Conservation (phyloP, 768 basidiomycete species). For the Phlebiopsis flavidoalba region DNA sequence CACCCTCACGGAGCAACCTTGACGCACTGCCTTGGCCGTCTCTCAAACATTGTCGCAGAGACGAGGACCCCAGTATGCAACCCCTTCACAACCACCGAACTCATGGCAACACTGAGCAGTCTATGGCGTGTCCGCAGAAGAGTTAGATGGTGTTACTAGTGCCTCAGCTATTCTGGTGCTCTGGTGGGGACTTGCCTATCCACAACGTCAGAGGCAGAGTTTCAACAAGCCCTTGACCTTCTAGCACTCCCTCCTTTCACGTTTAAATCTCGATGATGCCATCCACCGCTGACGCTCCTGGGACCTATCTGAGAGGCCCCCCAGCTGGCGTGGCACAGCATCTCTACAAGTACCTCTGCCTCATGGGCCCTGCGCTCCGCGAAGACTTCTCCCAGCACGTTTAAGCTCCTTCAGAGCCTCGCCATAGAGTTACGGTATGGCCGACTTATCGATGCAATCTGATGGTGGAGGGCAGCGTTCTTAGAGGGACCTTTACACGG, state of each 20-base stretch:
- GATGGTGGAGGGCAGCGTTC: conserved; percentile 62
- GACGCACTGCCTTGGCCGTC: conserved; percentile 74
- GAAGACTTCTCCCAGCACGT: conserved; percentile 57
- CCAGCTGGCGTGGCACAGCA: conserved; percentile 61
- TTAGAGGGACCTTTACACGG: conserved; percentile 80
- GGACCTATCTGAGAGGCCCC: conserved; percentile 59
- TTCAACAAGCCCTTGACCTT: conserved; percentile 58
- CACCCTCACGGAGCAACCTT: conserved; percentile 64
- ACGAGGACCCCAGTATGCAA: conserved; percentile 71
- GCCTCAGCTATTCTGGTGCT: conserved; percentile 87
- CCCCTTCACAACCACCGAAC: conserved; percentile 80
- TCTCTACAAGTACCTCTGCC: conserved; percentile 65
- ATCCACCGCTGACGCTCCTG: conserved; percentile 64
- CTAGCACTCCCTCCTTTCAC: conserved; percentile 60
- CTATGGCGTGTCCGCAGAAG: conserved; percentile 49
- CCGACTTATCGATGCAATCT: conserved; percentile 65
- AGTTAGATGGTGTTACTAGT: conserved; percentile 57
- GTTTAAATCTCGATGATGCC: conserved; percentile 69
- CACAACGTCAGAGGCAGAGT: conserved; percentile 81
- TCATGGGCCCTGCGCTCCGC: conserved; percentile 82
- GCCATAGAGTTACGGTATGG: conserved; percentile 51
- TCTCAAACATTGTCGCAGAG: conserved; percentile 83
- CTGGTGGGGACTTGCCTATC: conserved; percentile 75
- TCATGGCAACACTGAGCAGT: conserved; percentile 70
- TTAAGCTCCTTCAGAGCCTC: conserved; percentile 62